Evolutionary conservation across 2,329 filamentous ascomycete species (phyloP).

Genomic region (Madurella fahalii): DNA sequence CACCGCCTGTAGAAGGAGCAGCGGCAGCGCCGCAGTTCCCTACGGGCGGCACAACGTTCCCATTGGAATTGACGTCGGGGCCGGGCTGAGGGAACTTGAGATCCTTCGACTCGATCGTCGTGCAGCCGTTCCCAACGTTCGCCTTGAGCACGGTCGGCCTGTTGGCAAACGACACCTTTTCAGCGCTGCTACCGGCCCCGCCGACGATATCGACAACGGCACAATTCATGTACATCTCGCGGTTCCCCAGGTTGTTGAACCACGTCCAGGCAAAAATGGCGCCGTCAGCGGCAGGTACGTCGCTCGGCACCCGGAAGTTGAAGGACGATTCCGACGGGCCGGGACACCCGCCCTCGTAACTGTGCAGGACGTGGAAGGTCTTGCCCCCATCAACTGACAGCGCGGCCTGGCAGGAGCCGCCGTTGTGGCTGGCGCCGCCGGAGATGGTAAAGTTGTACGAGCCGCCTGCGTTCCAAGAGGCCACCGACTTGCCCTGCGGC

Average conservation of each 20-base stretch:
- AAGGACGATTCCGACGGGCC: slow-evolving; percentile 42
- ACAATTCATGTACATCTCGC: slow-evolving; percentile 86
- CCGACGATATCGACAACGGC: slow-evolving; percentile 58
- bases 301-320: slow-evolving; percentile 62
- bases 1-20: neutral
- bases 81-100: slow-evolving; percentile 61
- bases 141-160: slow-evolving; percentile 67
- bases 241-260: slow-evolving; percentile 72
- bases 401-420: slow-evolving; percentile 72
- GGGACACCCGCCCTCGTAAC: slow-evolving; percentile 52
- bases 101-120: slow-evolving; percentile 50
- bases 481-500: slow-evolving; percentile 48
- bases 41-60: slow-evolving; percentile 11
- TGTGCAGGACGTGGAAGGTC: slow-evolving; percentile 63
- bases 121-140: slow-evolving; percentile 59
- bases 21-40: slow-evolving; percentile 28
- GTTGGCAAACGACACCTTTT: slow-evolving; percentile 40
- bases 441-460: slow-evolving; percentile 59
- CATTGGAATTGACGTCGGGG: slow-evolving; percentile 11
- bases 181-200: slow-evolving; percentile 25
- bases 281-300: slow-evolving; percentile 50
- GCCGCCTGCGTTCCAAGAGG: slow-evolving; percentile 58
- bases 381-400: slow-evolving; percentile 69
- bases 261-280: slow-evolving; percentile 73
- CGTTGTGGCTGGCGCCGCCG: slow-evolving; percentile 60